Conservation (phyloP, 2,329 filamentous ascomycete species). For the Chaetomium globosum region DNA sequence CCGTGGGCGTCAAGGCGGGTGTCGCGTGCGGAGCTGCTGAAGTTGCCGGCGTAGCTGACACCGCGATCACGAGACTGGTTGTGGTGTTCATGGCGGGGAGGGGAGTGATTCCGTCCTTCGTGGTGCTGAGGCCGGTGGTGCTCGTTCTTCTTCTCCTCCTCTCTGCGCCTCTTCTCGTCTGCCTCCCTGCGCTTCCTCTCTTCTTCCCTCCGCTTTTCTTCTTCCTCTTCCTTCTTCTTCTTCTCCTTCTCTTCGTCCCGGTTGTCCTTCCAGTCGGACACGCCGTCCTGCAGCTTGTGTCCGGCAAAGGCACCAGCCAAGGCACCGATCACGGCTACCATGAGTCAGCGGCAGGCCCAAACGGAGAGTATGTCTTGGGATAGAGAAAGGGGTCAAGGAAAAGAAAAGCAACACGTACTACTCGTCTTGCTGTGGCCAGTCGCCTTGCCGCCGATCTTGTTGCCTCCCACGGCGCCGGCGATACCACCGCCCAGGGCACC, state of each 20-base stretch:
- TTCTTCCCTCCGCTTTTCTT: constrained; percentile 33
- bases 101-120: not conserved
- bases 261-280: constrained; percentile 46
- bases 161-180: constrained; percentile 32
- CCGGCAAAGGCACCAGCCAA: constrained; percentile 48
- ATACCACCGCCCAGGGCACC: constrained; percentile 47
- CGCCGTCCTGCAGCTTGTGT: constrained; percentile 48
- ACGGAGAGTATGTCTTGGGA: too few relatives aligned
- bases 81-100: constrained; percentile 3
- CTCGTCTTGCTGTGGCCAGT: constrained; percentile 41
- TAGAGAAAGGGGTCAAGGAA: not conserved
- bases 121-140: constrained; percentile 13
- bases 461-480: constrained; percentile 47
- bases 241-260: constrained; percentile 45
- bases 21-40: constrained; percentile 43
- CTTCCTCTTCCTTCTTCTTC: constrained; percentile 37
- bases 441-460: constrained; percentile 45
- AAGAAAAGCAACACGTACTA: constrained; percentile 27
- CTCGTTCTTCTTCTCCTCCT: constrained; percentile 22
- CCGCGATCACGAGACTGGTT: constrained; percentile 10
- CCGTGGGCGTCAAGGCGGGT: constrained; percentile 41
- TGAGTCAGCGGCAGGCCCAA: not conserved
- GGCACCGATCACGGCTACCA: constrained; percentile 43
- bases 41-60: constrained; percentile 41
- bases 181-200: constrained; percentile 33